Evolutionary conservation across 139 green algal genomes (phyloP).

Genomic region (Asterochloris sp.): DNA sequence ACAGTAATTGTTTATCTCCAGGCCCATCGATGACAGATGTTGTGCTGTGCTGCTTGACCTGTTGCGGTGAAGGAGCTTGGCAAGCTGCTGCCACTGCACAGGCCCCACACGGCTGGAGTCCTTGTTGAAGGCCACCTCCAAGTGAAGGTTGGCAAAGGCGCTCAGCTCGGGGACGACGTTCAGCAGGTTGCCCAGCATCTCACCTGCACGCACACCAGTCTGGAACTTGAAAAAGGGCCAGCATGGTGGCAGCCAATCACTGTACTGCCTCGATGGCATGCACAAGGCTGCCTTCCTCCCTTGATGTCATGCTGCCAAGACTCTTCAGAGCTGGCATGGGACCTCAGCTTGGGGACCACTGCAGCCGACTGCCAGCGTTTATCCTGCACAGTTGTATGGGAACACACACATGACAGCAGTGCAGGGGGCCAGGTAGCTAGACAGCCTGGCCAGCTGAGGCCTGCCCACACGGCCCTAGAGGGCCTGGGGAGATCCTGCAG

Average conservation of each 20-base stretch:
- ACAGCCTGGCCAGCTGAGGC: no score
- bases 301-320: not conserved
- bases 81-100: constrained; percentile 70
- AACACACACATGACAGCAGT: no score
- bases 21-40: no score
- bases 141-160: constrained; percentile 71
- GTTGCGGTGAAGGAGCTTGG: constrained; percentile 54
- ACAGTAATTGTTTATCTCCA: no score
- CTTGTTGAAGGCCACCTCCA: constrained; percentile 62
- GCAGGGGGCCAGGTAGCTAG: no score
- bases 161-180: constrained; percentile 77
- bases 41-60: not conserved
- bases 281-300: not conserved
- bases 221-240: not conserved
- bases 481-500: constrained; percentile 38
- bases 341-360: no score
- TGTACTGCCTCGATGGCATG: not conserved
- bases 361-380: no score
- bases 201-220: constrained; percentile 20
- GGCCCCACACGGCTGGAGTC: constrained; percentile 65
- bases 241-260: not conserved
- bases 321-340: no score
- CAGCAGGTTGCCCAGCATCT: constrained; percentile 45
- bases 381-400: no score
- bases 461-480: no score